phyloP scores from a whole-genome alignment of 2,329 filamentous ascomycete species.

The Colletotrichum kahawae region DNA sequence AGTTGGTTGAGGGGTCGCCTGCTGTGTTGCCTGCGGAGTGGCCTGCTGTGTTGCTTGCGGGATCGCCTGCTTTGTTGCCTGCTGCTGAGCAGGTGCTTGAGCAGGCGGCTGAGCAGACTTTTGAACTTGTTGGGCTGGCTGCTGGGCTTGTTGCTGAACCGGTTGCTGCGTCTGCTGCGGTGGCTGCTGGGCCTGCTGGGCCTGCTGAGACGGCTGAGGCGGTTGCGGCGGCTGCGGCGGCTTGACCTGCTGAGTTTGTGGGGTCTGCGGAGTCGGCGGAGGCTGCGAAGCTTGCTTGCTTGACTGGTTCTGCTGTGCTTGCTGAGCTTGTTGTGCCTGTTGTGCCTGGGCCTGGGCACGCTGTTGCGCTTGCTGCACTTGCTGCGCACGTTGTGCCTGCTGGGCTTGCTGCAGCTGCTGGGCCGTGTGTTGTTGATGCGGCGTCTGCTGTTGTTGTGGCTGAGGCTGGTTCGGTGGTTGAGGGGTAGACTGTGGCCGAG shows the following conservation, averaged over 20 bases:
- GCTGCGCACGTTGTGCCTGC: conserved; percentile 27
- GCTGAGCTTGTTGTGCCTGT: conserved; percentile 33
- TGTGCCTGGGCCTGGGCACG: conserved; percentile 19
- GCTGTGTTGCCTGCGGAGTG: conserved; percentile 25
- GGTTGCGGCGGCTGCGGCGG: conserved; percentile 27
- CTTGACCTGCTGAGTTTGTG: conserved; percentile 24
- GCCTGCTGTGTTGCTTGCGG: conserved; percentile 13
- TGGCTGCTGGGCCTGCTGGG: conserved; percentile 27
- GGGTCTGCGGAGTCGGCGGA: conserved; percentile 22
- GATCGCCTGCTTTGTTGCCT: conserved; percentile 34
- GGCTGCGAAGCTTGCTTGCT: conserved; percentile 29
- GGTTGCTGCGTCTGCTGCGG: conserved; percentile 31
- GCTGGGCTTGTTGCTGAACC: conserved; percentile 32
- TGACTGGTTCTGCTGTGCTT: conserved; percentile 23
- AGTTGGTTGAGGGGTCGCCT: conserved; percentile 19
- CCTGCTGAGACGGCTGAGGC: conserved; percentile 29
- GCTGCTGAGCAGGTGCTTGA: conserved; percentile 9
- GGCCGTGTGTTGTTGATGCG: neutral
- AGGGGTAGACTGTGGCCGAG: neutral
- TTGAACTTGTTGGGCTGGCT: conserved; percentile 31
- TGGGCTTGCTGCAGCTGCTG: conserved; percentile 25
- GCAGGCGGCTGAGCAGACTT: conserved; percentile 30
- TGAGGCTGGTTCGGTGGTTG: conserved; percentile 57
- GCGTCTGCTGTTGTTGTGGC: conserved; percentile 35
- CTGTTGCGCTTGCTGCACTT: conserved; percentile 17